Evolutionary conservation across 192 early-diverging fungal species (phyloP).

Genomic region (Podila epicladia): DNA sequence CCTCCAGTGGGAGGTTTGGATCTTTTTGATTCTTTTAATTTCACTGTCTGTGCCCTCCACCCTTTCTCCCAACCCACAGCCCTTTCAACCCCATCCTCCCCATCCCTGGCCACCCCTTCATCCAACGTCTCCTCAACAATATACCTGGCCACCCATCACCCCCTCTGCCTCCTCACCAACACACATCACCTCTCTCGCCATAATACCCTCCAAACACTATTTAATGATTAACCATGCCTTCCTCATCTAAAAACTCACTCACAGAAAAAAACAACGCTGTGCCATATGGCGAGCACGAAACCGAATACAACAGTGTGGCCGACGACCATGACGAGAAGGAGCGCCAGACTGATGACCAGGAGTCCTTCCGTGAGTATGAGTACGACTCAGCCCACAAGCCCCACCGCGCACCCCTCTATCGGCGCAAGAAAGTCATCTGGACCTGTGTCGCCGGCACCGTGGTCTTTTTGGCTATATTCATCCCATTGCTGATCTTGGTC

Average conservation of each 20-base stretch:
- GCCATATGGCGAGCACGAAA: slow-evolving; percentile 23
- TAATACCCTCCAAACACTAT: neutral
- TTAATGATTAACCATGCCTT: slow-evolving; percentile 29
- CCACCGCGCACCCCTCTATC: slow-evolving; percentile 53
- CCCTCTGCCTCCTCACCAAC: neutral
- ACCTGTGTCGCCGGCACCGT: slow-evolving; percentile 50
- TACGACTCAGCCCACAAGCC: slow-evolving; percentile 27
- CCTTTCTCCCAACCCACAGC: neutral
- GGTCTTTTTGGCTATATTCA: slow-evolving; percentile 54
- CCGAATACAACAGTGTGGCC: slow-evolving; percentile 26
- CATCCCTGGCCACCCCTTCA: neutral
- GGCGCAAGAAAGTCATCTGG: slow-evolving; percentile 56
- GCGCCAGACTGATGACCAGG: slow-evolving; percentile 1
- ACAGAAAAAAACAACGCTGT: slow-evolving; percentile 11
- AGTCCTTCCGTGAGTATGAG: slow-evolving; percentile 27
- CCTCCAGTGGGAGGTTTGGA: neutral
- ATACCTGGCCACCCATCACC: neutral
- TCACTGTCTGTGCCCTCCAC: neutral
- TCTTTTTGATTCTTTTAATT: neutral
- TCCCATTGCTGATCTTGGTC: slow-evolving; percentile 56
- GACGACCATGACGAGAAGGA: neutral
- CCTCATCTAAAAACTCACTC: slow-evolving; percentile 19
- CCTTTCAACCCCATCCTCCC: neutral
- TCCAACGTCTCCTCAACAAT: too few species aligned
- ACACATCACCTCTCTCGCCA: neutral